Conservation (phyloP, 2,329 filamentous ascomycete species). For the Coniochaeta prunicola region DNA sequence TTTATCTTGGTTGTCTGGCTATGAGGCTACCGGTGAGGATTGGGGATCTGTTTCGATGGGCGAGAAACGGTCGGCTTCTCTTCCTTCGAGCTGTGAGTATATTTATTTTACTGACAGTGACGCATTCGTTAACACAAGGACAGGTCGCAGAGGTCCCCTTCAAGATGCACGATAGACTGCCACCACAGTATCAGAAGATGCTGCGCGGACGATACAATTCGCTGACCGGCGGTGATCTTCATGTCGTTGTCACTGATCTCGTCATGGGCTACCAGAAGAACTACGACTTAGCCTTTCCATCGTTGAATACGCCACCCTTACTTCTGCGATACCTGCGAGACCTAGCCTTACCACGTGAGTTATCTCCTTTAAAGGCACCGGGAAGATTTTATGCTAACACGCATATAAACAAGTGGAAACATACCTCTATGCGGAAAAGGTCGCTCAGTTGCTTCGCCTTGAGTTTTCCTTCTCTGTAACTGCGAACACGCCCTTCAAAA, state of each 20-base stretch:
- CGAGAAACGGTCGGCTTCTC: slow-evolving; percentile 57
- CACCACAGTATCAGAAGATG: slow-evolving; percentile 49
- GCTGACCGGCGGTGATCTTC: slow-evolving; percentile 51
- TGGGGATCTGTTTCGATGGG: slow-evolving; percentile 65
- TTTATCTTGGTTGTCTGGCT: slow-evolving; percentile 71
- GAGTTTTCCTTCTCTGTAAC: slow-evolving; percentile 51
- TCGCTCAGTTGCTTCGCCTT: slow-evolving; percentile 44
- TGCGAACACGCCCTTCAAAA: slow-evolving; percentile 39
- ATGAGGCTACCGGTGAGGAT: slow-evolving; percentile 70
- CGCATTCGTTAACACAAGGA: background rate
- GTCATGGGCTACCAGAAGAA: slow-evolving; percentile 57
- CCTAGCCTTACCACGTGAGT: slow-evolving; percentile 66
- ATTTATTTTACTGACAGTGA: too few species aligned
- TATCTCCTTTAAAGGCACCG: background rate
- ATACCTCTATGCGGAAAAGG: slow-evolving; percentile 49
- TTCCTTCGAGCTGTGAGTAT: slow-evolving; percentile 61
- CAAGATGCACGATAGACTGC: slow-evolving; percentile 59
- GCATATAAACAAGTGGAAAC: slow-evolving; percentile 52
- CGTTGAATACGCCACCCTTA: slow-evolving; percentile 62
- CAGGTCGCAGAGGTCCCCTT: slow-evolving; percentile 52
- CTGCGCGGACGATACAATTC: slow-evolving; percentile 44
- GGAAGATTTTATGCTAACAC: slow-evolving; percentile 16
- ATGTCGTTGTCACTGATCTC: slow-evolving; percentile 55
- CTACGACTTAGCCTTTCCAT: slow-evolving; percentile 64
- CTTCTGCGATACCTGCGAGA: slow-evolving; percentile 63